phyloP scores from a whole-genome alignment of 1,284 basidiomycete genomes.

The Ustilago trichophora region DNA sequence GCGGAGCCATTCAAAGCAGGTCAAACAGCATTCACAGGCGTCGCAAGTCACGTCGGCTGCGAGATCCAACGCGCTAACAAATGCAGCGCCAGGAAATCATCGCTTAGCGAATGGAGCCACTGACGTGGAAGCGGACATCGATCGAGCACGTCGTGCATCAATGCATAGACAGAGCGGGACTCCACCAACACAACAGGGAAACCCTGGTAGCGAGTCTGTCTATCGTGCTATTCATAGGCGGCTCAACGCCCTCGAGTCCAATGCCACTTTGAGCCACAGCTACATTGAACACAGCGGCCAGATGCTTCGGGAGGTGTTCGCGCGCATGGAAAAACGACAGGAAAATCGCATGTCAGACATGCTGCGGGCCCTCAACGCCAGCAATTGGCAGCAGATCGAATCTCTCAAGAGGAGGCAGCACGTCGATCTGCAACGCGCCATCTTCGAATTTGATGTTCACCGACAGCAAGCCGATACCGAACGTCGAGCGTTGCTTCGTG shows the following conservation, averaged over 20 bases:
- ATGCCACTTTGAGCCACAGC: slow-evolving; percentile 83
- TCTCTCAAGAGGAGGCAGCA: slow-evolving; percentile 47
- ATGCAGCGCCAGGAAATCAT: not conserved
- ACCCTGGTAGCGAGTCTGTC: slow-evolving; percentile 75
- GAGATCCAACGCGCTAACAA: not conserved
- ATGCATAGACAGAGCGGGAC: not conserved
- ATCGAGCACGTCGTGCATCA: slow-evolving; percentile 15
- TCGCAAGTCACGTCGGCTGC: not conserved
- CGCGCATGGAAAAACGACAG: slow-evolving; percentile 72
- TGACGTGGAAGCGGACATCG: slow-evolving; percentile 2
- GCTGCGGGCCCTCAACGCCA: slow-evolving; percentile 70
- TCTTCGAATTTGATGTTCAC: slow-evolving; percentile 78
- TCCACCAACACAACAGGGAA: not conserved
- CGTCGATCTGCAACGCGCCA: slow-evolving; percentile 73
- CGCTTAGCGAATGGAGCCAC: not conserved
- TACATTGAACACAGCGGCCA: slow-evolving; percentile 91
- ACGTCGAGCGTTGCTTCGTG: slow-evolving; percentile 74
- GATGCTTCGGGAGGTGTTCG: slow-evolving; percentile 79
- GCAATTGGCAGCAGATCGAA: slow-evolving; percentile 70
- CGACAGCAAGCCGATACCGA: slow-evolving; percentile 76
- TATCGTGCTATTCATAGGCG: slow-evolving; percentile 96
- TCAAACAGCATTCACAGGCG: not conserved
- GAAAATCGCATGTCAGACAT: slow-evolving; percentile 72
- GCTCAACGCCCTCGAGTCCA: slow-evolving; percentile 82
- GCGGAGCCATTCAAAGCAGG: not conserved